A percentile compares a stretch with the other conserved stretches of the same genome.
phyloP scores from a whole-genome alignment of 2,329 filamentous ascomycete species.

The Scopulariopsis brevicaulis region DNA sequence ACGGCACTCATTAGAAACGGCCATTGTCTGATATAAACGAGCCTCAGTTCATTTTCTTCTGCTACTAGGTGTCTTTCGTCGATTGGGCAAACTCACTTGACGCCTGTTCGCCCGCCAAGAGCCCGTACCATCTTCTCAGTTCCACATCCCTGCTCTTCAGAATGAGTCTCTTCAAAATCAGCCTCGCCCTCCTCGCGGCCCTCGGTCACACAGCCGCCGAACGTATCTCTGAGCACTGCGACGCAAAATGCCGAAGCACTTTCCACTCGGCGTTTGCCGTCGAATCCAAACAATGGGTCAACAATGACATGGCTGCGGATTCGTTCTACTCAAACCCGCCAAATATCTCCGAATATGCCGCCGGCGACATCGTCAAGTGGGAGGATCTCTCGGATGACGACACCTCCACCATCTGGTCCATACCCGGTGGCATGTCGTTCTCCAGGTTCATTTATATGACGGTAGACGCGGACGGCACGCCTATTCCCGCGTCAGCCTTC shows the following conservation, averaged over 20 bases:
- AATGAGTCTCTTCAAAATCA: too few relatives aligned
- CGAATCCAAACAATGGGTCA: conserved; percentile 6
- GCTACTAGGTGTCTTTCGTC: too few relatives aligned
- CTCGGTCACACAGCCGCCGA: conserved; percentile 14
- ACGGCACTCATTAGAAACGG: too few relatives aligned
- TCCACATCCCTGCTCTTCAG: too few relatives aligned
- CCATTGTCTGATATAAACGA: too few relatives aligned
- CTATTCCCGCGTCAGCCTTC: conserved; percentile 8
- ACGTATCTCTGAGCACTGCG: conserved; percentile 6
- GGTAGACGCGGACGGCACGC: conserved; percentile 8
- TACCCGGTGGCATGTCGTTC: conserved; percentile 8
- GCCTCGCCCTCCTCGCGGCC: neutral
- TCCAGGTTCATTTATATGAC: conserved; percentile 9
- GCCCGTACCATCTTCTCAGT: too few relatives aligned
- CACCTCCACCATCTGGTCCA: conserved; percentile 7
- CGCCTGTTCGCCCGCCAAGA: too few relatives aligned
- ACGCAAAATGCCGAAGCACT: conserved; percentile 4
- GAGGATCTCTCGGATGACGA: conserved; percentile 6
- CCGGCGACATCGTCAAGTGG: conserved; percentile 10
- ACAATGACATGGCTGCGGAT: conserved; percentile 3
- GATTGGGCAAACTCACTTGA: too few relatives aligned
- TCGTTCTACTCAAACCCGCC: conserved; percentile 8
- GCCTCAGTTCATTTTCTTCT: too few relatives aligned
- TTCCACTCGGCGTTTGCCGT: conserved; percentile 2
- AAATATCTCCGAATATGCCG: conserved; percentile 6